A percentile compares a stretch with the other conserved stretches of the same genome.
Conservation (phyloP, 345 rosid genomes). For the Eucalyptus albens region DNA sequence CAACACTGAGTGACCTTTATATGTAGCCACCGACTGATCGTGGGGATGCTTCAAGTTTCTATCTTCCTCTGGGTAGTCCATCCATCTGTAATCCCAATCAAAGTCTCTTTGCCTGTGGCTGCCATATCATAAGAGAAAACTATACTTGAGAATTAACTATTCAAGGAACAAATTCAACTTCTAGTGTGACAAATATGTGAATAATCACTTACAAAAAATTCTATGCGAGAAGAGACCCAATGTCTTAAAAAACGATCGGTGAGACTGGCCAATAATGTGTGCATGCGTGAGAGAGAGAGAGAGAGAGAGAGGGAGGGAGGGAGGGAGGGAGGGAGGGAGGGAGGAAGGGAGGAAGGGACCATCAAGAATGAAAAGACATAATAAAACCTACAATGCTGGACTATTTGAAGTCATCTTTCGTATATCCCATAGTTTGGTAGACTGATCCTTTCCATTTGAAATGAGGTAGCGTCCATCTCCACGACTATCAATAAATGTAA, state of each 20-base stretch:
- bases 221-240: not conserved
- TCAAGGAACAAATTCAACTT: not conserved
- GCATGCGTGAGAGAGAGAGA: not conserved
- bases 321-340: not conserved
- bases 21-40: constrained; percentile 54
- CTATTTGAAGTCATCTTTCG: constrained; percentile 43
- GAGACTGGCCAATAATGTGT: not conserved
- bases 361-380: not conserved
- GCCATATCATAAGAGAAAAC: not conserved
- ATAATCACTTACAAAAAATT: not conserved
- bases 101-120: constrained; percentile 2
- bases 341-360: not conserved
- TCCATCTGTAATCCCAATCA: constrained; percentile 53
- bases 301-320: no score
- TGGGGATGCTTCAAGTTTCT: constrained; percentile 31
- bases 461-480: constrained; percentile 65
- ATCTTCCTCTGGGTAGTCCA: constrained; percentile 36
- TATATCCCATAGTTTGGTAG: constrained; percentile 66
- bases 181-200: not conserved
- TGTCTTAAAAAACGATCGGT: not conserved
- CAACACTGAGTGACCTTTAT: constrained; percentile 51
- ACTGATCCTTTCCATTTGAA: constrained; percentile 73
- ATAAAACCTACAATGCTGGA: constrained; percentile 10
- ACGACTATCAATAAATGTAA: constrained; percentile 54
- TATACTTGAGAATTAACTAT: not conserved